Evolutionary conservation across 371 early-diverging fungal species (phyloP).

Genomic region (Cokeromyces recurvatus): DNA sequence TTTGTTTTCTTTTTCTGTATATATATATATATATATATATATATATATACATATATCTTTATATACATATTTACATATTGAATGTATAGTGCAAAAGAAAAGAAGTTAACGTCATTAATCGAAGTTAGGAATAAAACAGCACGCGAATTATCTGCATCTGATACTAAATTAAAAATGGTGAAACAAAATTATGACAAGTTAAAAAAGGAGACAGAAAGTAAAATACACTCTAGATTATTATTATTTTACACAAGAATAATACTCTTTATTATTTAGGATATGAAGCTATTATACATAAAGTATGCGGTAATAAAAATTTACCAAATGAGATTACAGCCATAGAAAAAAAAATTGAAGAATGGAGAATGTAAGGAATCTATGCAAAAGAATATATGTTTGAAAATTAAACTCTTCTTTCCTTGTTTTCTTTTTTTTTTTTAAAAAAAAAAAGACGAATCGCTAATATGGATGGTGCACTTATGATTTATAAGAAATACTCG

Average conservation of each 20-base stretch:
- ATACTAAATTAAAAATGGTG: constrained; percentile 39
- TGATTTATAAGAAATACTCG: constrained; percentile 59
- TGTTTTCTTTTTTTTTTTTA: background rate
- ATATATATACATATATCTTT: no score
- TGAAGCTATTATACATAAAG: constrained; percentile 7
- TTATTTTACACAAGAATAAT: background rate
- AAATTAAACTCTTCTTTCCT: no score
- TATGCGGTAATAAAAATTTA: constrained; percentile 22
- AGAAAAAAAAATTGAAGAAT: constrained; percentile 9
- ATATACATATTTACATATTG: no score
- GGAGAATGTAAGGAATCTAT: constrained; percentile 22
- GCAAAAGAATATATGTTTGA: no score
- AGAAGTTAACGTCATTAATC: constrained; percentile 17
- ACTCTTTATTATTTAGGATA: constrained; percentile 7
- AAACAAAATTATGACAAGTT: constrained; percentile 11
- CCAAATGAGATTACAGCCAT: constrained; percentile 16
- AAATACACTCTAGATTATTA: no score
- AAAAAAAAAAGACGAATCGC: background rate
- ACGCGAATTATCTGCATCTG: constrained; percentile 30
- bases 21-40: no score
- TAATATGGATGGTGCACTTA: constrained; percentile 3
- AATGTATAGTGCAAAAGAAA: constrained; percentile 14
- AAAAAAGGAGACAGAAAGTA: constrained; percentile 19
- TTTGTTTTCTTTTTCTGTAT: no score
- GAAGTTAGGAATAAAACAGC: constrained; percentile 17